Base-by-base conservation (phyloP, 2,329 filamentous ascomycete species). In the Xylaria sp. region DNA sequence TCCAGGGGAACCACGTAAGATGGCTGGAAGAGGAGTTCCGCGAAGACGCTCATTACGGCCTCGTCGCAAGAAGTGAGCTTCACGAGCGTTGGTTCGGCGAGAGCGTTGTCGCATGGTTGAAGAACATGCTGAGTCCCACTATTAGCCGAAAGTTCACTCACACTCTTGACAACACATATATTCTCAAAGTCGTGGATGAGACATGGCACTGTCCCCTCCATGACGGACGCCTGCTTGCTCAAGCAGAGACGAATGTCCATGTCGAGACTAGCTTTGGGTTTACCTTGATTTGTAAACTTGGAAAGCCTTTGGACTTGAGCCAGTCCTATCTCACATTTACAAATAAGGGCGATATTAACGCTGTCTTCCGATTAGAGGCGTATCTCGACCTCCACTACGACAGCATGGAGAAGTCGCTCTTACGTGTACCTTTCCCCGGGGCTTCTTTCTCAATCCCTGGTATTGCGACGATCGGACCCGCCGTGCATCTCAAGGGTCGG, bases 21-120 rank as follows among this genome's bases (percentile, higher is more conserved):
- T 82, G 78, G 79, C 76, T 82, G 1, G 80, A 82, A 66, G 79
- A 81, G 4, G 79, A 79, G 64, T 82, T 69, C 66, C 75, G 79
- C 0, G 78, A 81, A 30, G 80, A 78, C 67, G 65, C 67, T 21
- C 76, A 81, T 55, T 53, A 4, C 9, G 74, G 63, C 3, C 51
- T 81, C n/a, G 62, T 64, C 9, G 61, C 42, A 24, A 12, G 19
- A 6, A 69, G 72, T 3, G 76, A 81, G 12, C 67, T 82, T 1
- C 75, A 81, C 61, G 74, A 79, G 69, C 77, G 79, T 1, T 81
- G 78, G 62, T 67, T 67, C n/a, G 64, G 64, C 1, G 14, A 4
- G 2, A 42, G 34, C 24, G 32, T 67, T 4, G 12, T 67, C 12
- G 51, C 30, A 8, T 67, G 64, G 64, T 54, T 64, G 1, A 50